Evolutionary conservation across 2,329 filamentous ascomycete species (phyloP).

Genomic region (Xylaria sp.): DNA sequence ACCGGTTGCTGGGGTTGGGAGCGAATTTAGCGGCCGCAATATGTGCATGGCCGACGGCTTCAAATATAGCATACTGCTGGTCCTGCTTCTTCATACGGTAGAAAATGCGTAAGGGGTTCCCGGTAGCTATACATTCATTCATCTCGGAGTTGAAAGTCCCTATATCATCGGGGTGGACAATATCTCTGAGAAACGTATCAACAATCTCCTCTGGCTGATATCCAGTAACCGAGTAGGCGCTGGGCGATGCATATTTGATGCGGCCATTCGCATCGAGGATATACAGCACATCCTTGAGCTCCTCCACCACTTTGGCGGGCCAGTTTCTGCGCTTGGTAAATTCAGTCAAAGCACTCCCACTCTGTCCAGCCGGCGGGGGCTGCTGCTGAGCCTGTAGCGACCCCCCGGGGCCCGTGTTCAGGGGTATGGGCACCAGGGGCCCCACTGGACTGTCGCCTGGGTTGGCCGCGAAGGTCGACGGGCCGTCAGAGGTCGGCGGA

Average conservation of each 20-base stretch:
- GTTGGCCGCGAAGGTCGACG: conserved; percentile 40
- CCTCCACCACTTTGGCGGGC: conserved; percentile 89
- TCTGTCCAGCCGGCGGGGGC: conserved; percentile 39
- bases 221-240: conserved; percentile 78
- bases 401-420: conserved; percentile 51
- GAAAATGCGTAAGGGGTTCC: conserved; percentile 83
- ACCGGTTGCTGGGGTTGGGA: conserved; percentile 71
- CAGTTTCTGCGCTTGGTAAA: conserved; percentile 76
- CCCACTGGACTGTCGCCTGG: conserved; percentile 42
- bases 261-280: conserved; percentile 87
- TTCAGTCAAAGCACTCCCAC: conserved; percentile 63
- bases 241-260: conserved; percentile 87
- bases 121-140: conserved; percentile 86
- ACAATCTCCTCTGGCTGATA: conserved; percentile 77
- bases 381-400: conserved; percentile 37
- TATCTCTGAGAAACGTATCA: conserved; percentile 80
- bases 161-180: conserved; percentile 87
- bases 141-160: conserved; percentile 86
- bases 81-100: conserved; percentile 84
- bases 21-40: conserved; percentile 75
- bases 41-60: conserved; percentile 93
- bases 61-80: conserved; percentile 80
- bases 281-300: conserved; percentile 87
- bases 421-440: conserved; percentile 29
- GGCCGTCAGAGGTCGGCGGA: conserved; percentile 36